Evolutionary conservation across 495 filamentous ascomycete genomes (phyloP).

Genomic region (Physcia stellaris): DNA sequence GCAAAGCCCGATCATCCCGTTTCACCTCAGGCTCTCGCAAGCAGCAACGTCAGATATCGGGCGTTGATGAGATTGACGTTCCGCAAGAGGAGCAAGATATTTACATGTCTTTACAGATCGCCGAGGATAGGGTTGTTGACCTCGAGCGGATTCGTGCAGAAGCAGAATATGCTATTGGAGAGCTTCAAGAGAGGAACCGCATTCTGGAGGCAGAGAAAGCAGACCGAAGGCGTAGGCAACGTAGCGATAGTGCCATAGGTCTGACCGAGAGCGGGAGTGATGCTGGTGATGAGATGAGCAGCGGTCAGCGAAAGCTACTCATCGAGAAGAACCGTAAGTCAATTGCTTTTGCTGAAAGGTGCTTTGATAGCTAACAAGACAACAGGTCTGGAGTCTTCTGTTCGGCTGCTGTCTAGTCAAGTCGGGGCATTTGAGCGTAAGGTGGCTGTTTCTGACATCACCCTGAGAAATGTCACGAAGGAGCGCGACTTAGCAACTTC

Average conservation of each 20-base stretch:
- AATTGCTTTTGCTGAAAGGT: too few species aligned
- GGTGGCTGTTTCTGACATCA: conserved; percentile 42
- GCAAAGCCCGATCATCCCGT: conserved; percentile 38
- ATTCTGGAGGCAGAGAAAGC: conserved; percentile 30
- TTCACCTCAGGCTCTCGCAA: conserved; percentile 30
- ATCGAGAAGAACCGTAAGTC: conserved; percentile 42
- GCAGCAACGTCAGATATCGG: conserved; percentile 13
- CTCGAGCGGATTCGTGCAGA: conserved; percentile 48
- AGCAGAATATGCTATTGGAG: conserved; percentile 38
- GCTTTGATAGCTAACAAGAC: too few species aligned
- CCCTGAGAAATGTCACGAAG: conserved; percentile 42
- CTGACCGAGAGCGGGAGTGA: conserved; percentile 24
- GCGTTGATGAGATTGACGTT: conserved; percentile 41
- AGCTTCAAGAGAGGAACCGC: conserved; percentile 38
- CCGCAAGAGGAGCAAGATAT: conserved; percentile 59
- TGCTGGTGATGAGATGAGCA: conserved; percentile 20
- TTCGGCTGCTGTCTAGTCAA: conserved; percentile 41
- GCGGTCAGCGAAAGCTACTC: conserved; percentile 22
- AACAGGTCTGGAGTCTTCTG: conserved; percentile 43
- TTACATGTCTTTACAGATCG: conserved; percentile 49
- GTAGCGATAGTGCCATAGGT: conserved; percentile 29
- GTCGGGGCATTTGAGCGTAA: conserved; percentile 47
- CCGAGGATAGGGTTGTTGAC: conserved; percentile 51
- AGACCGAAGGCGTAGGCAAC: conserved; percentile 27
- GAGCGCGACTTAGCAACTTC: conserved; percentile 53